These are phyloP conservation scores for Diospyros kaki DNA, from an alignment of 148 eudicot species.

Conservation along the genomic window DNA sequence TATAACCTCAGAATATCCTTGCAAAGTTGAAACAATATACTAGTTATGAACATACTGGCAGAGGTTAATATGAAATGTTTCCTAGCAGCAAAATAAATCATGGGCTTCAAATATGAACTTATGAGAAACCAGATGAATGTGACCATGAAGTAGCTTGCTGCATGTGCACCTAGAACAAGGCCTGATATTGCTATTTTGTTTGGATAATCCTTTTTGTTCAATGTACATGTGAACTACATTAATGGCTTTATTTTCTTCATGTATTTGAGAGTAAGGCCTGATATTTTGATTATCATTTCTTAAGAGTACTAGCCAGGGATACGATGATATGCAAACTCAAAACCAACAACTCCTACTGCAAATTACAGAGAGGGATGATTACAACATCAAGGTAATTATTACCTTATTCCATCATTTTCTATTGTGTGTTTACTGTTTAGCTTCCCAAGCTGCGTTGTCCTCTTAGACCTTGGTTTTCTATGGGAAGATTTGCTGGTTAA, in stretches of 20 bases:
- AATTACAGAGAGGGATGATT: slow-evolving; percentile 92
- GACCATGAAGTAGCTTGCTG: too few species aligned
- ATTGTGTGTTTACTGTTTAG: background rate
- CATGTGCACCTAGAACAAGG: too few species aligned
- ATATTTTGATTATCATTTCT: slow-evolving; percentile 14
- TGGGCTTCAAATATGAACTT: too few species aligned
- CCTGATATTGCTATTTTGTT: background rate
- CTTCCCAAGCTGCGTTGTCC: background rate
- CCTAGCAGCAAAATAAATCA: too few species aligned
- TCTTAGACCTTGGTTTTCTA: background rate
- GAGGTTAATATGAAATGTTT: too few species aligned
- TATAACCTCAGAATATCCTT: too few species aligned
- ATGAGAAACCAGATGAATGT: too few species aligned
- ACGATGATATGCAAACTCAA: slow-evolving; percentile 87
- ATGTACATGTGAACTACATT: slow-evolving; percentile 10
- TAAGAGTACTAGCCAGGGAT: slow-evolving; percentile 89
- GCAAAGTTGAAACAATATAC: too few species aligned
- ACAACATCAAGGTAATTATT: slow-evolving; percentile 69
- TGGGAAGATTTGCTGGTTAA: background rate
- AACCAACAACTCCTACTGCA: slow-evolving; percentile 86
- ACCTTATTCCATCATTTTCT: background rate
- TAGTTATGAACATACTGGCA: too few species aligned
- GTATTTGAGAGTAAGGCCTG: background rate
- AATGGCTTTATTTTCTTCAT: background rate
- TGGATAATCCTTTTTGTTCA: background rate